A percentile compares a stretch with the other conserved stretches of the same genome.
Evolutionary conservation across 2,329 filamentous ascomycete genomes (phyloP).

Genomic region (Colletotrichum agaves): DNA sequence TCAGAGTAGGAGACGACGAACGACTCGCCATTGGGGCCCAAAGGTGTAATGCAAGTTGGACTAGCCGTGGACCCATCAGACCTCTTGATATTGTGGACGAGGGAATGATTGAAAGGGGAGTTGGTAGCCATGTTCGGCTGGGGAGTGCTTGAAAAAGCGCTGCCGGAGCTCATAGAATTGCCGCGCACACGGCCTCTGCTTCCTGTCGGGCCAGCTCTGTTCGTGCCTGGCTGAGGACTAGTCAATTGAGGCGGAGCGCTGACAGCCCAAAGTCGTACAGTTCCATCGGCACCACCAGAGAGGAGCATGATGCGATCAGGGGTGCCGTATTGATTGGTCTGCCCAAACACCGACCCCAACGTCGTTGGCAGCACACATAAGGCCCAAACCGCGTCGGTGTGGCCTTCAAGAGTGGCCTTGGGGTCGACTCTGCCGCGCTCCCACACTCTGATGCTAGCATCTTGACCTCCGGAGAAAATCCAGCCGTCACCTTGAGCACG

Average conservation of each 20-base stretch:
- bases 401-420: conserved; percentile 92
- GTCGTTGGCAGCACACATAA: conserved; percentile 91
- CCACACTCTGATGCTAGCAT: conserved; percentile 94
- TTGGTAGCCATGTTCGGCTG: conserved; percentile 88
- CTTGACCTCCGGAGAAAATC: conserved; percentile 98
- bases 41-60: conserved; percentile 91
- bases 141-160: conserved; percentile 88
- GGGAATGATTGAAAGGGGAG: conserved; percentile 87
- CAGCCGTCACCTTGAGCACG: conserved; percentile 92
- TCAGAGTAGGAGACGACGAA: conserved; percentile 96
- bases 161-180: conserved; percentile 94
- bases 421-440: conserved; percentile 94
- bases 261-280: conserved; percentile 93
- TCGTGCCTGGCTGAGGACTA: conserved; percentile 77
- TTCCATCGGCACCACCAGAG: conserved; percentile 90
- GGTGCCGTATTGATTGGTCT: conserved; percentile 77
- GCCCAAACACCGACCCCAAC: conserved; percentile 82
- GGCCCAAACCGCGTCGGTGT: conserved; percentile 96
- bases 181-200: conserved; percentile 81
- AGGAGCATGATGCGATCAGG: conserved; percentile 90
- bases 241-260: conserved; percentile 88
- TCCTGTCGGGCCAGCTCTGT: conserved; percentile 65
- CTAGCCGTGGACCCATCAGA: conserved; percentile 73
- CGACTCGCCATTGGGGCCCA: conserved; percentile 83
- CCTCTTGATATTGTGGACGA: conserved; percentile 87